These are phyloP conservation scores for Massospora cicadina DNA, from an alignment of 371 early-diverging fungal genomes.

Conservation along the genomic window DNA sequence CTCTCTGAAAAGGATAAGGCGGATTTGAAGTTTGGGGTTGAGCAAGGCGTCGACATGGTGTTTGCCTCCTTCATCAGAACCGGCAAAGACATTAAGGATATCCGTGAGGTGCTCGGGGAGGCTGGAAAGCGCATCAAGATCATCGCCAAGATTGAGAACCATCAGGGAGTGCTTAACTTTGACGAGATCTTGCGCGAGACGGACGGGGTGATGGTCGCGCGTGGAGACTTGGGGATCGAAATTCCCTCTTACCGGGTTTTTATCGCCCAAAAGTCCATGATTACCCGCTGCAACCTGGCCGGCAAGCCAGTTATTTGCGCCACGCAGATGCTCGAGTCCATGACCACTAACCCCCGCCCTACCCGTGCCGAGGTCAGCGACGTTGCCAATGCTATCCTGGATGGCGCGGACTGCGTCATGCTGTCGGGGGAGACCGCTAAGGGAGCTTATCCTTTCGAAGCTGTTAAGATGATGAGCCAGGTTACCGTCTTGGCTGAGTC, in stretches of 20 bases:
- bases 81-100: slow-evolving; percentile 70
- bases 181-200: slow-evolving; percentile 86
- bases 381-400: slow-evolving; percentile 94
- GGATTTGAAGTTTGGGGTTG: slow-evolving; percentile 82
- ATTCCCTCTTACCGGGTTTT: slow-evolving; percentile 83
- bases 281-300: slow-evolving; percentile 75
- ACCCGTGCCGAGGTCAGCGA: slow-evolving; percentile 98
- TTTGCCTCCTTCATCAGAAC: slow-evolving; percentile 95
- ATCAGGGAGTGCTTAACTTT: slow-evolving; percentile 92
- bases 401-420: slow-evolving; percentile 98
- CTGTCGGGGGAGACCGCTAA: slow-evolving; percentile 97
- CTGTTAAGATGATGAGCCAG: slow-evolving; percentile 56
- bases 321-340: slow-evolving; percentile 98
- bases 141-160: slow-evolving; percentile 90
- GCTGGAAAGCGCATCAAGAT: slow-evolving; percentile 75
- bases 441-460: slow-evolving; percentile 64
- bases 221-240: slow-evolving; percentile 98
- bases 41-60: slow-evolving; percentile 86
- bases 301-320: slow-evolving; percentile 97
- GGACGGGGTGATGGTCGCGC: slow-evolving; percentile 98
- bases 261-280: slow-evolving; percentile 94
- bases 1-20: slow-evolving; percentile 86
- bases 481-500: slow-evolving; percentile 58
- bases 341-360: slow-evolving; percentile 91
- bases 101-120: slow-evolving; percentile 58